Evolutionary conservation across 2,329 filamentous ascomycete genomes (phyloP).

Genomic region (Conoideocrella luteorostrata): DNA sequence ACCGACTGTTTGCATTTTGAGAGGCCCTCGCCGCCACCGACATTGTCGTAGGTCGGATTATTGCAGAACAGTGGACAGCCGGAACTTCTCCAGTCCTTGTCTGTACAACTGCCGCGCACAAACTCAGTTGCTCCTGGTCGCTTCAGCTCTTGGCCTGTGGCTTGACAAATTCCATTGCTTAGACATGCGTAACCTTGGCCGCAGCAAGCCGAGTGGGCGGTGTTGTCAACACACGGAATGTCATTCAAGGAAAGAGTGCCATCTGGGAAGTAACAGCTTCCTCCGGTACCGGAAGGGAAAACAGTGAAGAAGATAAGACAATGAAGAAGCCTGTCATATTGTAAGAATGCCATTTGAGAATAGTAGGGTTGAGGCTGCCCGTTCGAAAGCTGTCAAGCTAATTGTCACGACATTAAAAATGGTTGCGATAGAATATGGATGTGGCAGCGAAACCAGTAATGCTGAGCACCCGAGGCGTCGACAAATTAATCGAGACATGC

Average conservation of each 20-base stretch:
- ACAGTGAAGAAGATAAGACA: neutral
- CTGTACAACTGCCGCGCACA: slow-evolving; percentile 28
- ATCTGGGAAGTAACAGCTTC: slow-evolving; percentile 25
- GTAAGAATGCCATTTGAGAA: neutral
- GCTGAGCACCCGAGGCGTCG: neutral
- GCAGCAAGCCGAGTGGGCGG: slow-evolving; percentile 25
- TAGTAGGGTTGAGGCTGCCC: neutral
- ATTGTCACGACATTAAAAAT: neutral
- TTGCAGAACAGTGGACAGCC: slow-evolving; percentile 28
- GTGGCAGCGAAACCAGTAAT: neutral
- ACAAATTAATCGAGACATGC: too few relatives aligned
- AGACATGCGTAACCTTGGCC: slow-evolving; percentile 30
- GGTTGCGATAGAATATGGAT: neutral
- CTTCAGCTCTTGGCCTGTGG: slow-evolving; percentile 18
- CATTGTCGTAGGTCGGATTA: slow-evolving; percentile 15
- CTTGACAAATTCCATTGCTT: slow-evolving; percentile 26
- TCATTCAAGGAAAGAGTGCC: slow-evolving; percentile 22
- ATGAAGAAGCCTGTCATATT: neutral
- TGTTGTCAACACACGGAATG: slow-evolving; percentile 22
- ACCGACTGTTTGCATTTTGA: slow-evolving; percentile 11
- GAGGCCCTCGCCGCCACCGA: slow-evolving; percentile 16
- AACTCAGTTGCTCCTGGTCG: slow-evolving; percentile 17
- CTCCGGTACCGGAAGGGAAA: neutral
- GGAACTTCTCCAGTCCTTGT: slow-evolving; percentile 22
- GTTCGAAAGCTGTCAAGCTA: neutral